Base-by-base conservation (phyloP, 2,329 filamentous ascomycete species). In the Cytospora leucostoma region DNA sequence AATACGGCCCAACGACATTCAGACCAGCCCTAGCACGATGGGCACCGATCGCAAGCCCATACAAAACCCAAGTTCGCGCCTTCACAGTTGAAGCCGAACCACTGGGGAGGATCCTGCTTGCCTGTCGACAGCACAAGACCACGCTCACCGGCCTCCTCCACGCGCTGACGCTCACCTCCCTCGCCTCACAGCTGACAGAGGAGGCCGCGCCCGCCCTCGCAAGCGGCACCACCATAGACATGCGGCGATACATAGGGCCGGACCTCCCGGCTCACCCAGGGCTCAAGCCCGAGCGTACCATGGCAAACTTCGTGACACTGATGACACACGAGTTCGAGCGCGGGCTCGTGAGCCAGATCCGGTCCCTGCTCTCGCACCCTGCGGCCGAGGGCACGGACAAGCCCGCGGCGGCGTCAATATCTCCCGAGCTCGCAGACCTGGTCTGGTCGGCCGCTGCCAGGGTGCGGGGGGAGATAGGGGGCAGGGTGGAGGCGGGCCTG, bases 111-210 rank as follows among this genome's bases (percentile, higher is more conserved):
- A n/a, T 58, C 44, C 11, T 68, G 35, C 65, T 44, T 8, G 54
- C 65, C 8, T 74, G 73, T 47, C 67, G 72, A n/a, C 44, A 61
- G 19, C 65, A 73, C 49, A 60, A 67, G 13, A 74, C 73, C 2
- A 74, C 72, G 1, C 51, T 74, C 6, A 72, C 73, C 12, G 71
- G 67, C 7, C 65, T 74, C 13, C 55, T 74, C 17, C 68, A 74
- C 21, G 70, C 67, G 12, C 53, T 74, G 3, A 56, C 60, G 1
- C 57, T 73, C 4, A 57, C 58, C 1, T 71, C 69, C 8, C 61
- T 74, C 7, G 66, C 71, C 7, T 55, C 58, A 4, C 68, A 67
- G 51, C 56, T 67, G 0, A 37, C 52, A 2, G 47, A 66, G 6
- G 38, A 65, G 12, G 60, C 67, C 4, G 35, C 21, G 1, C 13